Base-by-base conservation (phyloP, 495 filamentous ascomycete genomes). In the Paragyromitra xinjiangensis region DNA sequence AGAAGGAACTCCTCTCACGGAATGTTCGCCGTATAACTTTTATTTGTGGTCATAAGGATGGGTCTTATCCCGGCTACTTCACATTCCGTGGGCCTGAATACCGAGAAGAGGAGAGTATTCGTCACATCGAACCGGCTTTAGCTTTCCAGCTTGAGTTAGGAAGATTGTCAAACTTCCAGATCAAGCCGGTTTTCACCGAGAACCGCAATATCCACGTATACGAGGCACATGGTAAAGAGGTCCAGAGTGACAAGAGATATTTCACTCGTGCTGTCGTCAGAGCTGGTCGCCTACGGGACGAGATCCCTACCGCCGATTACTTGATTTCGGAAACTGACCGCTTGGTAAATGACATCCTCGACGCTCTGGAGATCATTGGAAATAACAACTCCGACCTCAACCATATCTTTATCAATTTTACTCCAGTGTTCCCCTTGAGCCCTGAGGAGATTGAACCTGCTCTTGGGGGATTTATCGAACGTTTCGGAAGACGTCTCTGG, bases 401-500 rank as follows among this genome's bases (percentile, higher is more conserved):
- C 87, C 96, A 99, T 87, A 97, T 99, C 89, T 99, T 98, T 88
- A 94, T 99, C 87, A 98, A 99, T 88, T 99, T 99, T 87, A 93
- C 92, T 0, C 92, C 92, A 11, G 92, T 98, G 64, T 98, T 99
- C 90, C 93, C 94, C 81, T 89, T 99, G 48, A 87, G 92, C 83
- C 94, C 95, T 11, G 84, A 90, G 68, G 95, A 97, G 85, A 94
- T 99, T 39, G 94, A 98, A 85, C 89, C 97, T 84, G 95, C 95
- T 14, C 89, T 99, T 56, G 93, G 91, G 81, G 94, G 95, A 44
- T 98, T 99, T 88, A 85, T 99, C 67, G 95, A 98, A 80, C 92
- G 95, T 64, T 99, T 98, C 80, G 95, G 95, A 78, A 92, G 93
- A 79, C 93, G 95, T 76, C 92, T 92, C 51, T 99, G 95, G 95